Conservation (phyloP, 371 early-diverging fungal species). For the Mortierella sp. region DNA sequence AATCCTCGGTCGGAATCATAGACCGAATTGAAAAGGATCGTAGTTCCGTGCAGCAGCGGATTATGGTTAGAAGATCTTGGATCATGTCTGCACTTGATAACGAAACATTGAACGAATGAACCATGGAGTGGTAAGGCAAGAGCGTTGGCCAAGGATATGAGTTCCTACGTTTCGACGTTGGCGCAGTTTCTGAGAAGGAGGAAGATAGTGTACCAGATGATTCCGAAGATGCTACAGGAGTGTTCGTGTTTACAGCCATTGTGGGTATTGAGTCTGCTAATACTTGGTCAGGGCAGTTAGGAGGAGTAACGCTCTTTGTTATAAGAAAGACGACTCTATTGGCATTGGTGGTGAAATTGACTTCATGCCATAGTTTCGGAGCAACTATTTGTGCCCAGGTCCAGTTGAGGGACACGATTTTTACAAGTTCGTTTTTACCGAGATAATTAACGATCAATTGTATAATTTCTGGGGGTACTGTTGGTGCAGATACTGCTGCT, state of each 20-base stretch:
- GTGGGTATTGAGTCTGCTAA: neutral
- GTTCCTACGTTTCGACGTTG: conserved; percentile 18
- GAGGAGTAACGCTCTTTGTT: conserved; percentile 43
- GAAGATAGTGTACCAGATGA: neutral
- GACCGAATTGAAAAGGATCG: conserved; percentile 41
- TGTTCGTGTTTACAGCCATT: neutral
- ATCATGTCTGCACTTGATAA: conserved; percentile 45
- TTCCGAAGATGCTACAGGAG: neutral
- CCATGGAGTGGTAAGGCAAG: conserved; percentile 49
- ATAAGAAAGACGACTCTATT: conserved; percentile 48
- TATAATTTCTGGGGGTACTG: conserved; percentile 51
- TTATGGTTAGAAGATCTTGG: conserved; percentile 39
- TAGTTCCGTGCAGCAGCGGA: conserved; percentile 49
- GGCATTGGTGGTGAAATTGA: conserved; percentile 25
- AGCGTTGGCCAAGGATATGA: conserved; percentile 57
- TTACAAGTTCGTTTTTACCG: conserved; percentile 38
- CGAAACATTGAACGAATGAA: conserved; percentile 36
- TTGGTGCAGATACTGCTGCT: neutral
- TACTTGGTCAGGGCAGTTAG: neutral
- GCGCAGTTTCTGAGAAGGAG: neutral
- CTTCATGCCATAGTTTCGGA: conserved; percentile 37
- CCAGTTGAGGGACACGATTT: conserved; percentile 48
- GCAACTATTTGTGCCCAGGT: conserved; percentile 45
- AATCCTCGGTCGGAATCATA: conserved; percentile 38
- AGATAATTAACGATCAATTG: conserved; percentile 50